Conservation (phyloP, 129 eudicot species). For the Oenanthe sinensis region DNA sequence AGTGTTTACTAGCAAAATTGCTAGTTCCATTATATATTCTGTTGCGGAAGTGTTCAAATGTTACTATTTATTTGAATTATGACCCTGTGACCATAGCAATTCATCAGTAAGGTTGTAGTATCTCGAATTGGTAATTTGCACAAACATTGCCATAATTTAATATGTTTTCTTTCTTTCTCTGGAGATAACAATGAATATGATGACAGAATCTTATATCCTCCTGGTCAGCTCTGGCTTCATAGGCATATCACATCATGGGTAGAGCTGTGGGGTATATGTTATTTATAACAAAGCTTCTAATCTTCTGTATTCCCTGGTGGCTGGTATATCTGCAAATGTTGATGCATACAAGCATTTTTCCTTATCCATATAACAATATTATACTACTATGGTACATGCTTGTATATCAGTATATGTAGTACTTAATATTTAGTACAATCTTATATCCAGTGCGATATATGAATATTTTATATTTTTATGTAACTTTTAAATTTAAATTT, state of each 20-base stretch:
- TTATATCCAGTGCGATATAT: no score
- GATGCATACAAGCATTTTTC: background rate
- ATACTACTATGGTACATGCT: background rate
- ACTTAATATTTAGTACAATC: background rate
- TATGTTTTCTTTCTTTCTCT: conserved; percentile 13
- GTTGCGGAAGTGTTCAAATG: background rate
- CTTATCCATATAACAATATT: background rate
- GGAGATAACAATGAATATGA: conserved; percentile 71
- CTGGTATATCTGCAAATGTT: background rate
- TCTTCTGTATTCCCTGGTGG: background rate
- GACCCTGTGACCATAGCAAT: background rate
- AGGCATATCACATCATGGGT: conserved; percentile 69
- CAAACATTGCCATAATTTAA: background rate
- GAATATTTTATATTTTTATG: no score
- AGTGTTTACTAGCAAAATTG: background rate
- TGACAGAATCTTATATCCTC: conserved; percentile 63
- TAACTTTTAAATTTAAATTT: no score
- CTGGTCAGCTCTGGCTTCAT: conserved; percentile 82
- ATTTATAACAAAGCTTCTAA: background rate
- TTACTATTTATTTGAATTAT: background rate
- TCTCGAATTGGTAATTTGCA: background rate
- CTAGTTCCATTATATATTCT: background rate
- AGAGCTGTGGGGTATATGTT: conserved; percentile 78
- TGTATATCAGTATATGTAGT: background rate
- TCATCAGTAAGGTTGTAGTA: background rate